phyloP scores from a whole-genome alignment of 371 early-diverging fungal species.

The Furculomyces boomerangus region DNA sequence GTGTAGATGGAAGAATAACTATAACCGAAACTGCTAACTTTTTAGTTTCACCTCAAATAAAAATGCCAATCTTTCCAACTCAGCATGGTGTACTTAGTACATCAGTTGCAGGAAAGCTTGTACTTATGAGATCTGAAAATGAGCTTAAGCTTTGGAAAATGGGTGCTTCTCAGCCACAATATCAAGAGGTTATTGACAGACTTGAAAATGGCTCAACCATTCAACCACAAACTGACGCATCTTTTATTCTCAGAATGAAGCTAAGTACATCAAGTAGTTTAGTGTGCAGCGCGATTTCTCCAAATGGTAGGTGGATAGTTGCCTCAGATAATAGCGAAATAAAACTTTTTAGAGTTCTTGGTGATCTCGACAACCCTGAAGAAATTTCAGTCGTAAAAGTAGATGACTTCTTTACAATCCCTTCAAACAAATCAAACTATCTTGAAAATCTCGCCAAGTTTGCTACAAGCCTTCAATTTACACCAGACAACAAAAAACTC shows the following conservation, averaged over 20 bases:
- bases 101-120: slow-evolving; percentile 7
- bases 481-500: background rate
- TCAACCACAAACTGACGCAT: slow-evolving; percentile 6
- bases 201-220: slow-evolving; percentile 25
- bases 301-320: slow-evolving; percentile 69
- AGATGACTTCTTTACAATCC: background rate
- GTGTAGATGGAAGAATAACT: slow-evolving; percentile 56
- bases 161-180: slow-evolving; percentile 25
- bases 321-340: slow-evolving; percentile 58
- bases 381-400: background rate
- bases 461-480: slow-evolving; percentile 1
- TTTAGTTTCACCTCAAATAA: slow-evolving; percentile 41
- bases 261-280: slow-evolving; percentile 22
- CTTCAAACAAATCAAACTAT: background rate
- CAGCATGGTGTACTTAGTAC: slow-evolving; percentile 39
- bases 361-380: background rate
- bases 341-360: slow-evolving; percentile 44
- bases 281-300: slow-evolving; percentile 55
- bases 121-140: slow-evolving; percentile 14
- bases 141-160: slow-evolving; percentile 55
- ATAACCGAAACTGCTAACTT: slow-evolving; percentile 43
- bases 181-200: slow-evolving; percentile 5
- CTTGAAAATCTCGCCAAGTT: slow-evolving; percentile 6
- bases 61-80: slow-evolving; percentile 61
- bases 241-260: slow-evolving; percentile 33